phyloP scores from a whole-genome alignment of 2,329 filamentous ascomycete genomes.

The Eutypella sp. region DNA sequence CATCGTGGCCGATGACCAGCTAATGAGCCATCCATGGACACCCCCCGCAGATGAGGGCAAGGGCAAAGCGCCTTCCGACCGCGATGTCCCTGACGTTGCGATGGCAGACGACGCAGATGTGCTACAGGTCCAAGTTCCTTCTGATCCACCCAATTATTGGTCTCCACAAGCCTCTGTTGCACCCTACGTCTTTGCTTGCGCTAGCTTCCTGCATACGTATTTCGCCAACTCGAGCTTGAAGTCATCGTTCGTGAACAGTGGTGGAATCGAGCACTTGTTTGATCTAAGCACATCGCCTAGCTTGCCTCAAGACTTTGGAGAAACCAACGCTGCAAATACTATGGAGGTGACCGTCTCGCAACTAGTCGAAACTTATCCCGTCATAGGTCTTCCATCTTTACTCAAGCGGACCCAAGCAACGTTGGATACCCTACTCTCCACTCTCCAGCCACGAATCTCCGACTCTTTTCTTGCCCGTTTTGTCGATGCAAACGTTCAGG shows the following conservation, averaged over 20 bases:
- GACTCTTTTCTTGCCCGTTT: conserved; percentile 68
- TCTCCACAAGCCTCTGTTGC: conserved; percentile 40
- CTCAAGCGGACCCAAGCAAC: conserved; percentile 68
- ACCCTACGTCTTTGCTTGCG: conserved; percentile 69
- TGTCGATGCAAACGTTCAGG: conserved; percentile 39
- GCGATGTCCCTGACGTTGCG: conserved; percentile 51
- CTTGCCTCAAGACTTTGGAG: conserved; percentile 68
- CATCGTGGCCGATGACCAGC: conserved; percentile 48
- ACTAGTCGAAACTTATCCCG: conserved; percentile 74
- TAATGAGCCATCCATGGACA: conserved; percentile 21
- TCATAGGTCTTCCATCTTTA: conserved; percentile 76
- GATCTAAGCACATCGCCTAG: conserved; percentile 81
- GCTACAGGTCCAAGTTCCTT: conserved; percentile 15
- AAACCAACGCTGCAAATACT: conserved; percentile 61
- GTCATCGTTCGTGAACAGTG: conserved; percentile 67
- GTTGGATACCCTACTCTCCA: conserved; percentile 61
- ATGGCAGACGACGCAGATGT: conserved; percentile 58
- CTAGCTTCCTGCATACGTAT: conserved; percentile 71
- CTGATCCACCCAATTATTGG: conserved; percentile 10
- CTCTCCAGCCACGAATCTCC: conserved; percentile 50
- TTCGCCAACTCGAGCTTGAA: conserved; percentile 71
- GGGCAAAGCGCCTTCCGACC: conserved; percentile 22
- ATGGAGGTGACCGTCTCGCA: conserved; percentile 70
- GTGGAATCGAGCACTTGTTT: conserved; percentile 77
- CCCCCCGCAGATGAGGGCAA: conserved; percentile 31